Conservation (phyloP, 2,329 filamentous ascomycete genomes). For the Fusarium annulatum region DNA sequence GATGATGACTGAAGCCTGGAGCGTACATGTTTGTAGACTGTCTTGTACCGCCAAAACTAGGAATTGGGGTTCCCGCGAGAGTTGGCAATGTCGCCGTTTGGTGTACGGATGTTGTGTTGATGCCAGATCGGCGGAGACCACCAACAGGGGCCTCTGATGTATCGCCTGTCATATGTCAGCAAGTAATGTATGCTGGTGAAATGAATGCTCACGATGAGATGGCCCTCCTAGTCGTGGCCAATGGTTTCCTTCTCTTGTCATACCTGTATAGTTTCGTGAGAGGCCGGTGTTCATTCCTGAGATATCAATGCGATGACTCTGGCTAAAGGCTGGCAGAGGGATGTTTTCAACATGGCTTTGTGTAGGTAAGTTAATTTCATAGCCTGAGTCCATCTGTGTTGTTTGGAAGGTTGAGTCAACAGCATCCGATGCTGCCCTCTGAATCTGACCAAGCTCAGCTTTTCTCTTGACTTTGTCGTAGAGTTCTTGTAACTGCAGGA, state of each 20-base stretch:
- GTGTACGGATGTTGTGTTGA: slow-evolving; percentile 13
- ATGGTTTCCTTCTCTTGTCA: slow-evolving; percentile 20
- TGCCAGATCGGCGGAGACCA: slow-evolving; percentile 16
- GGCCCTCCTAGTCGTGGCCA: slow-evolving; percentile 32
- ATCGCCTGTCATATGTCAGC: slow-evolving; percentile 28
- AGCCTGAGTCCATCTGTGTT: slow-evolving; percentile 19
- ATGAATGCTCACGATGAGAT: slow-evolving; percentile 25
- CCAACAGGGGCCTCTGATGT: slow-evolving; percentile 7
- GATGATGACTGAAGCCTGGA: slow-evolving; percentile 35
- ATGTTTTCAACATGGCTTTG: not conserved
- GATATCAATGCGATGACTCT: slow-evolving; percentile 32
- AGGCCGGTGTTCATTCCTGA: slow-evolving; percentile 29
- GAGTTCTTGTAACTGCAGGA: slow-evolving; percentile 74
- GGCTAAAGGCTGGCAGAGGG: slow-evolving; percentile 11
- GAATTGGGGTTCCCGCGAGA: slow-evolving; percentile 11
- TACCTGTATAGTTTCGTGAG: slow-evolving; percentile 18
- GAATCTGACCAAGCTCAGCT: slow-evolving; percentile 65
- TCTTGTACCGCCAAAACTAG: slow-evolving; percentile 8
- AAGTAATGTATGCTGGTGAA: too few relatives aligned
- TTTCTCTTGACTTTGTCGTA: slow-evolving; percentile 70
- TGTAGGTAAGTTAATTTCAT: slow-evolving; percentile 2
- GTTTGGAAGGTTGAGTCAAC: slow-evolving; percentile 46
- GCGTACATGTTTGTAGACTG: slow-evolving; percentile 18
- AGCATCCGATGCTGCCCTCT: slow-evolving; percentile 63
- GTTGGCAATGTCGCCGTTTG: slow-evolving; percentile 11